Conservation (phyloP, 805 yeast species). For the Candida silvicultrix region DNA sequence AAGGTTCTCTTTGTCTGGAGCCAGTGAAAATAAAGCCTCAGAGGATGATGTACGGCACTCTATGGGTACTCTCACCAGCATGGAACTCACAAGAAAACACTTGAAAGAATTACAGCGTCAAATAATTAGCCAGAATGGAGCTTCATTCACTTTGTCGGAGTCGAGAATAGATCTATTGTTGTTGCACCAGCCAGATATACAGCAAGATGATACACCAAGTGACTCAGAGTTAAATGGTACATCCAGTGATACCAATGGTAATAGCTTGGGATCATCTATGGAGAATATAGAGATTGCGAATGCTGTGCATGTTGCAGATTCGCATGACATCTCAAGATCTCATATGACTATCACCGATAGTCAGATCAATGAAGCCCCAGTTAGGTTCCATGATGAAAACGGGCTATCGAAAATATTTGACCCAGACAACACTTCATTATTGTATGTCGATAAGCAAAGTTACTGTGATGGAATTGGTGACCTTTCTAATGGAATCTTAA, state of each 20-base stretch:
- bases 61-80: too few relatives aligned
- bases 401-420: slow-evolving; percentile 9
- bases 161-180: background rate
- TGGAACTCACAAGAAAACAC: background rate
- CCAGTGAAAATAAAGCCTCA: too few relatives aligned
- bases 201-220: background rate
- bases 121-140: too few relatives aligned
- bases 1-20: too few relatives aligned
- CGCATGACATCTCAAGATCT: background rate
- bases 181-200: background rate
- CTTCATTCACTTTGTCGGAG: background rate
- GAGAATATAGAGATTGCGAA: background rate
- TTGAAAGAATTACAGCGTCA: background rate
- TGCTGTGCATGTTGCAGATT: background rate
- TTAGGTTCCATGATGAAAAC: background rate
- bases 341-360: background rate
- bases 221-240: background rate
- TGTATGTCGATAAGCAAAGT: background rate
- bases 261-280: too few relatives aligned
- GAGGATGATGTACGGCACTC: too few relatives aligned
- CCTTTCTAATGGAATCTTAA: too few relatives aligned
- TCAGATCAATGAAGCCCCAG: background rate
- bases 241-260: too few relatives aligned
- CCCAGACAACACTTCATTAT: slow-evolving; percentile 7
- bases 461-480: background rate